Percentiles rank a stretch among this genome's conserved stretches.
phyloP scores from a whole-genome alignment of 1,284 basidiomycete genomes.

The Pyrrhoderma lamaoense region DNA sequence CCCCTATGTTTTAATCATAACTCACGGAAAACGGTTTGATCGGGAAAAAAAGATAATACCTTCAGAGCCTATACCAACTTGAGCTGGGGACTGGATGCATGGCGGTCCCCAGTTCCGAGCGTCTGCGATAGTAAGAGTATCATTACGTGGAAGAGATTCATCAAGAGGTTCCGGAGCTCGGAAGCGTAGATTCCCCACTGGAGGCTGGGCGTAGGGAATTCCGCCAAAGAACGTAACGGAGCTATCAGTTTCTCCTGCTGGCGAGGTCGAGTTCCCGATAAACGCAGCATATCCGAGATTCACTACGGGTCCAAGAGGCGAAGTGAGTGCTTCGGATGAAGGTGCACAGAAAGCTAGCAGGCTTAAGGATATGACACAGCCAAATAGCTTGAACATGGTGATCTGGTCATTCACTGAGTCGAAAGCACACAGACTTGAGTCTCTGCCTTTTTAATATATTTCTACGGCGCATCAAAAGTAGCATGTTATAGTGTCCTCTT shows the following conservation, averaged over 20 bases:
- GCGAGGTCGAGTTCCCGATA: constrained; percentile 35
- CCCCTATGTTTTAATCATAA: not conserved
- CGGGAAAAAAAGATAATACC: constrained; percentile 22
- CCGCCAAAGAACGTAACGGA: constrained; percentile 40
- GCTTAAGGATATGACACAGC: no score
- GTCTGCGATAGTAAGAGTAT: constrained; percentile 27
- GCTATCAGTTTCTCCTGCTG: constrained; percentile 29
- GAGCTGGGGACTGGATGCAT: constrained; percentile 38
- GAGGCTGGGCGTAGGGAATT: constrained; percentile 49
- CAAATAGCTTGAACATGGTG: no score
- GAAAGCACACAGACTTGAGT: no score
- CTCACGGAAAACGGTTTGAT: not conserved
- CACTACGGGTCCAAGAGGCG: constrained; percentile 31
- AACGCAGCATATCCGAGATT: constrained; percentile 45
- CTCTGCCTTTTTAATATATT: no score
- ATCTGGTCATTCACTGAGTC: no score
- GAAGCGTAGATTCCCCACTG: constrained; percentile 42
- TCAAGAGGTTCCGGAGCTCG: constrained; percentile 42
- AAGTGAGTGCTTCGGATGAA: not conserved
- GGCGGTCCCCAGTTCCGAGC: constrained; percentile 36
- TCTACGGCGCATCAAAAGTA: no score
- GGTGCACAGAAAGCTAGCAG: no score
- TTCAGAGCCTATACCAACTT: constrained; percentile 36
- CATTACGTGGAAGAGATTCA: constrained; percentile 24
- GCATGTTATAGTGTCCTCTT: no score